Evolutionary conservation across 352 stramenopile genomes (phyloP).

Genomic region (Phytophthora colocasiae): DNA sequence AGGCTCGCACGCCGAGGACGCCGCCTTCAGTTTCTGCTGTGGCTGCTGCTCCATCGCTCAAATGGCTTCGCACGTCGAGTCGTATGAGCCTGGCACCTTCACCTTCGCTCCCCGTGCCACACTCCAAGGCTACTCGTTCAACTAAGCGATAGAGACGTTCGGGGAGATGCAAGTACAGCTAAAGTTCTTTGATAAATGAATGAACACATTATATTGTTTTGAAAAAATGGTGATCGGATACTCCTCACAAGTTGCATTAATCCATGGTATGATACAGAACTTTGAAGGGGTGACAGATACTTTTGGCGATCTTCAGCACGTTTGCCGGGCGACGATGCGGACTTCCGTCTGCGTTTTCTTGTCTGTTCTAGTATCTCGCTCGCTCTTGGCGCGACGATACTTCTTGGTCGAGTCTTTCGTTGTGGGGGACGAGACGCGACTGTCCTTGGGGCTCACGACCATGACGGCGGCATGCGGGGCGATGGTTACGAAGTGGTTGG

Average conservation of each 20-base stretch:
- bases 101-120: conserved; percentile 68
- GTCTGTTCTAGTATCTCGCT: conserved; percentile 7
- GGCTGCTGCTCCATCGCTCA: conserved; percentile 81
- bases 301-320: conserved; percentile 21
- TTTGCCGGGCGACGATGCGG: conserved; percentile 20
- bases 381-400: conserved; percentile 26
- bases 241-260: background rate
- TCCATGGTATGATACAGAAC: background rate
- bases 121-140: conserved; percentile 69
- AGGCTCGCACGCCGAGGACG: conserved; percentile 63
- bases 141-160: conserved; percentile 27
- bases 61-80: conserved; percentile 83
- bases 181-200: conserved; percentile 26
- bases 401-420: conserved; percentile 7
- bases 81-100: conserved; percentile 73
- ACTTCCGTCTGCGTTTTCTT: conserved; percentile 20
- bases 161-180: background rate
- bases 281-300: background rate
- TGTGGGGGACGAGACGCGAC: conserved; percentile 1
- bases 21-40: conserved; percentile 58
- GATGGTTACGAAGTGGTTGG: conserved; percentile 44
- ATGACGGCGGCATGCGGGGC: conserved; percentile 38
- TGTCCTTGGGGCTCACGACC: conserved; percentile 21
- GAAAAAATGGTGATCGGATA: no score
- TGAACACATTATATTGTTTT: conserved; percentile 17